Base-by-base conservation (phyloP, 2,329 filamentous ascomycete genomes). In the Neobulgaria alba region DNA sequence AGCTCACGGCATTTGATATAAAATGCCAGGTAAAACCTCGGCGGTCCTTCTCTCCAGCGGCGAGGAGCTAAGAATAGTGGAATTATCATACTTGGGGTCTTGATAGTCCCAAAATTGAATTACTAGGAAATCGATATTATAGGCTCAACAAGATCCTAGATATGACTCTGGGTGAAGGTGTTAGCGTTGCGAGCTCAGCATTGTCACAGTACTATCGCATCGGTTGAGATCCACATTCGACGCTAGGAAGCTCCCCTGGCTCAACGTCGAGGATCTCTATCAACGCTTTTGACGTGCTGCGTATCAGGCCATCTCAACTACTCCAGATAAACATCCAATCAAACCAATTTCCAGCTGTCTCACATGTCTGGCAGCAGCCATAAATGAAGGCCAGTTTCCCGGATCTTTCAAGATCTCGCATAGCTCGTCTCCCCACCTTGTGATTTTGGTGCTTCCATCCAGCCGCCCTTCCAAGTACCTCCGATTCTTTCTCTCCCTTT, bases 191-290 rank as follows among this genome's bases (percentile, higher is more conserved):
- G n/a, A n/a, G n/a, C n/a, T n/a, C n/a, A n/a, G n/a, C n/a, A n/a
- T n/a, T n/a, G n/a, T n/a, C n/a, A n/a, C n/a, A n/a, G n/a, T n/a
- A n/a, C n/a, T n/a, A n/a, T n/a, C n/a, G n/a, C n/a, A n/a, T n/a
- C n/a, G n/a, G n/a, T n/a, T n/a, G 32, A 33, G 32, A 33, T 33
- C 32, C 32, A 33, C 23, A 30, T 38, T 18, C 31, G 36, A 23
- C 36, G 36, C 36, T 38, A 38, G n/a, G 10, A 30, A 39, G 36
- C 36, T 39, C 29, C 36, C 36, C 36, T 38, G 36, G 23, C 12
- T 26, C 15, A 39, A 10, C 23, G 23, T 20, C 29, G n/a, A 26
- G 36, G n/a, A n/a, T n/a, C n/a, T 12, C 12, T 26, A 26, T 26
- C 23, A 26, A 26, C 23, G 12, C 23, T 26, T n/a, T 26, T 7